These are phyloP conservation scores for Scheffersomyces lignosus DNA, from an alignment of 805 yeast genomes.

Conservation along the genomic window DNA sequence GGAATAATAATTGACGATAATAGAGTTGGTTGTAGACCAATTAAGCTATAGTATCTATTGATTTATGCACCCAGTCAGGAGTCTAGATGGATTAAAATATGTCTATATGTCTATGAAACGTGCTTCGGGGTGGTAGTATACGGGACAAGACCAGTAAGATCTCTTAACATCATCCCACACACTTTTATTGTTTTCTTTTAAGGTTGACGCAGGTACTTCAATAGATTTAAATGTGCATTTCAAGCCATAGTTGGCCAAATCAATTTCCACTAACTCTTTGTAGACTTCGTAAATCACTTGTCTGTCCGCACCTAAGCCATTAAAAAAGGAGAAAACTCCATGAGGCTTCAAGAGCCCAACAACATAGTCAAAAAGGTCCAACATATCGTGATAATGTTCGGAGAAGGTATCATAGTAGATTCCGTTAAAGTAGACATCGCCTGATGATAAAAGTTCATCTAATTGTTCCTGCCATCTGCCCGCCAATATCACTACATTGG, in stretches of 20 bases:
- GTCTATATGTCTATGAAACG: constrained; percentile 35
- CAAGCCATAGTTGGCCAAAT: constrained; percentile 77
- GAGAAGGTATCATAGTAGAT: constrained; percentile 93
- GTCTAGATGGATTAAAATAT: too few relatives aligned
- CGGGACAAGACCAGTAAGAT: constrained; percentile 69
- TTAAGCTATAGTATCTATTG: too few relatives aligned
- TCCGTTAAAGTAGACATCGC: constrained; percentile 80
- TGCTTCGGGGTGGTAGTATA: constrained; percentile 65
- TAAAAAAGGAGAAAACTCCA: constrained; percentile 88
- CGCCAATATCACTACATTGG: constrained; percentile 69
- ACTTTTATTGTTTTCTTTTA: constrained; percentile 35
- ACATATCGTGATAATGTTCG: constrained; percentile 87
- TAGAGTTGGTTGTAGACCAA: too few relatives aligned
- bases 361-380: constrained; percentile 75
- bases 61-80: too few relatives aligned
- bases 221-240: constrained; percentile 54
- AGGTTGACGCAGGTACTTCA: constrained; percentile 42
- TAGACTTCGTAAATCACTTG: constrained; percentile 63
- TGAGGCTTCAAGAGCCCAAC: constrained; percentile 81
- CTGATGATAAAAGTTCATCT: constrained; percentile 58
- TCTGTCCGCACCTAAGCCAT: constrained; percentile 62
- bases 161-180: constrained; percentile 65
- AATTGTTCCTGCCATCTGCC: constrained; percentile 94
- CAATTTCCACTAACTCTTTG: constrained; percentile 76
- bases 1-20: too few relatives aligned